Base-by-base conservation (phyloP, 768 basidiomycete genomes). In the Amyloporia xantha region DNA sequence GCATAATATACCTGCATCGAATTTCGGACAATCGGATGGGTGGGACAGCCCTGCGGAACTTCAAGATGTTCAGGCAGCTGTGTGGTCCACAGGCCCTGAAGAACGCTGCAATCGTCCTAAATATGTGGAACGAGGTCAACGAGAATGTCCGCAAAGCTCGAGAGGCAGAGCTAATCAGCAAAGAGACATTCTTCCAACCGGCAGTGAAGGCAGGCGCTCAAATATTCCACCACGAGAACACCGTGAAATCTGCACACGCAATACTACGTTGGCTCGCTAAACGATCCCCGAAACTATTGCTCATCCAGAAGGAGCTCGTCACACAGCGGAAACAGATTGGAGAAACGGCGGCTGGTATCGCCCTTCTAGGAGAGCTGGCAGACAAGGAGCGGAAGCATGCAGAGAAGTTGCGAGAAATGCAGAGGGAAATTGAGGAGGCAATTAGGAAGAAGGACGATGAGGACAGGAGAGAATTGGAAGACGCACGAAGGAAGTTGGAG, bases 401-500 rank as follows among this genome's bases (percentile, higher is more conserved):
- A 3, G 39, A 41, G 39, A 30, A 62, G 36, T 28, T 54, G 30
- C 26, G 49, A 19, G 50, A 49, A 0, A 46, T 65, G 20, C 52
- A 51, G 37, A 43, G 54, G 26, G 63, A 64, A 5, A 50, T 64
- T 25, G 38, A 47, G 24, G 49, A 54, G 10, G 49, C 27, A 13
- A 54, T 28, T 24, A 4, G 20, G 27, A 4, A 45, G 40, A 48
- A 47, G n/a, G 40, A 49, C 15, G n/a, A 33, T 12, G 48, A 44
- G 75, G 74, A 49, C 2, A 78, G 78, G 78, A 70, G 66, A 4
- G 63, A 67, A 52, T 67, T 77, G 23, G 64, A 63, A 37, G 55
- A 54, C 28, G 63, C 66, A 43, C 24, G 66, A 12, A 73, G 73
- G 2, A 30, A 26, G 30, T 4, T 49, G 28, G 41, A 43, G 3